These are phyloP conservation scores for Parachaetomium inaequale DNA, from an alignment of 495 filamentous ascomycete genomes.

Conservation along the genomic window DNA sequence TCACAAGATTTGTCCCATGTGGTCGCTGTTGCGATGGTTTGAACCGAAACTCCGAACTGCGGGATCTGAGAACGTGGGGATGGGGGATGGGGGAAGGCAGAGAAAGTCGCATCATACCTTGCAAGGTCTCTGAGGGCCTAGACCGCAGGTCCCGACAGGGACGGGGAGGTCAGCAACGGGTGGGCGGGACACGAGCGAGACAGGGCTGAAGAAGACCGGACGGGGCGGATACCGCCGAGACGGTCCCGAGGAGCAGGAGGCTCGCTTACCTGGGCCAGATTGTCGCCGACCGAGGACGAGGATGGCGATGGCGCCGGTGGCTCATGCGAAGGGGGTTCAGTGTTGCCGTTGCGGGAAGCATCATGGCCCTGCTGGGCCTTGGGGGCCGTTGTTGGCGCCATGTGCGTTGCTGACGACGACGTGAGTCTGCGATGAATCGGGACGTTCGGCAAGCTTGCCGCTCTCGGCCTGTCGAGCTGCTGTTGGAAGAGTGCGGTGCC, in stretches of 20 bases:
- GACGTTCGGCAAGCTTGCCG: slow-evolving; percentile 3
- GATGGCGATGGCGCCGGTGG: slow-evolving; percentile 6
- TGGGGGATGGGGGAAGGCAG: slow-evolving; percentile 18
- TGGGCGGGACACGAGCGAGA: background rate
- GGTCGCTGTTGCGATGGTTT: background rate
- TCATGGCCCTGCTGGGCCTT: background rate
- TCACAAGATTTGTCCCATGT: slow-evolving; percentile 10
- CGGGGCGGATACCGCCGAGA: slow-evolving; percentile 4
- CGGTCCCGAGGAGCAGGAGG: background rate
- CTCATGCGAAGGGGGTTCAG: background rate
- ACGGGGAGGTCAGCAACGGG: slow-evolving; percentile 20
- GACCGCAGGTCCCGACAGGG: slow-evolving; percentile 26
- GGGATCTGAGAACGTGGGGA: slow-evolving; percentile 13
- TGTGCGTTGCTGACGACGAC: background rate
- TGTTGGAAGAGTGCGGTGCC: too few relatives aligned
- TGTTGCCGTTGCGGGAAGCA: background rate
- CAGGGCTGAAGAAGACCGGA: slow-evolving; percentile 9
- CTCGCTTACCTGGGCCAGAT: slow-evolving; percentile 26
- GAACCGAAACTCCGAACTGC: slow-evolving; percentile 4
- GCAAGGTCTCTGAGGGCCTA: slow-evolving; percentile 48
- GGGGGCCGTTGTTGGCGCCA: slow-evolving; percentile 7
- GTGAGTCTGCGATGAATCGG: background rate
- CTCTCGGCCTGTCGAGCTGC: background rate
- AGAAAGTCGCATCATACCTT: slow-evolving; percentile 41
- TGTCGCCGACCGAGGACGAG: slow-evolving; percentile 17